These are phyloP conservation scores for Panaeolus cyanescens DNA, from an alignment of 768 basidiomycete genomes.

Conservation along the genomic window DNA sequence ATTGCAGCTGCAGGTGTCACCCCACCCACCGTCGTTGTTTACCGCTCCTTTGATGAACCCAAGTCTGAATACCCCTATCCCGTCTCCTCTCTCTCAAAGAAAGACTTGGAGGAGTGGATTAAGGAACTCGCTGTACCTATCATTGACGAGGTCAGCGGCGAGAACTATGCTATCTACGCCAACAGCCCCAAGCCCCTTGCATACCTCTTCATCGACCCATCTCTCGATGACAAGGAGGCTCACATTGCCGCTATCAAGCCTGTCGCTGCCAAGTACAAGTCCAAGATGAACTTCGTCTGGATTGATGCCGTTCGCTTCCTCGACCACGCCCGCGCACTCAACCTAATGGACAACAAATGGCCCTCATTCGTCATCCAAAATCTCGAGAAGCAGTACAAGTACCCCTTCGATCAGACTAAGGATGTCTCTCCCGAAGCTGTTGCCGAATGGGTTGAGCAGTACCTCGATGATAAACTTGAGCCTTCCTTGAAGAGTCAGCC, in stretches of 20 bases:
- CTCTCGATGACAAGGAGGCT: conserved; percentile 61
- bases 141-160: conserved; percentile 89
- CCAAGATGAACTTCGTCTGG: conserved; percentile 95
- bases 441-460: conserved; percentile 63
- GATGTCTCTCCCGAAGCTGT: conserved; percentile 59
- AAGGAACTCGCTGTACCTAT: conserved; percentile 83
- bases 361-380: conserved; percentile 95
- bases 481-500: conserved; percentile 91
- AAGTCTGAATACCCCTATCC: conserved; percentile 67
- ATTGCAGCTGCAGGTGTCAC: conserved; percentile 72
- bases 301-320: conserved; percentile 95
- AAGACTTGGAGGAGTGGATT: conserved; percentile 78
- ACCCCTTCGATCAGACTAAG: conserved; percentile 74
- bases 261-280: conserved; percentile 79
- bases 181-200: conserved; percentile 83
- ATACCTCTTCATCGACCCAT: conserved; percentile 92
- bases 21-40: conserved; percentile 86
- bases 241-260: conserved; percentile 71
- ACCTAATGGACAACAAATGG: conserved; percentile 85
- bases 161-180: conserved; percentile 90
- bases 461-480: conserved; percentile 68
- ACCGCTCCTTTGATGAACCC: conserved; percentile 91
- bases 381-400: conserved; percentile 82
- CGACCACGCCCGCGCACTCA: conserved; percentile 95
- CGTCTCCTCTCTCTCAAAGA: conserved; percentile 50